A percentile compares a stretch with the other conserved stretches of the same genome.
These are phyloP conservation scores for Mortierella sp. DNA, from an alignment of 371 early-diverging fungal species.

Conservation along the genomic window DNA sequence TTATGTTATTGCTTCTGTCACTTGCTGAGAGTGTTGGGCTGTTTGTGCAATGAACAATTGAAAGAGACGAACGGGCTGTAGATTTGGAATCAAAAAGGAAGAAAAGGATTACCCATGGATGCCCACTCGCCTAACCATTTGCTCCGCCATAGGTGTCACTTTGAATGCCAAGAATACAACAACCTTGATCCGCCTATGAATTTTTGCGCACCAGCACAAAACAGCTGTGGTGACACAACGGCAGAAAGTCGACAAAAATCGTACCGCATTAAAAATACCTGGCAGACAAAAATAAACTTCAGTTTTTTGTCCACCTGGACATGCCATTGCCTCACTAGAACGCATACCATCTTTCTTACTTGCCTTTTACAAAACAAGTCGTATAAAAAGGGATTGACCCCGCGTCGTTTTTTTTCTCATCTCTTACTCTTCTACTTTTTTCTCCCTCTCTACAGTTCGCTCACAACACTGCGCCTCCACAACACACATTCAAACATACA, in stretches of 20 bases:
- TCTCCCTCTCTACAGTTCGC: background rate
- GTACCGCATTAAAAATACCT: background rate
- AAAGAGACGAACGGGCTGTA: background rate
- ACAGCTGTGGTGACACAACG: background rate
- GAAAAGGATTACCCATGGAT: background rate
- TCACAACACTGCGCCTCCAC: too few relatives aligned
- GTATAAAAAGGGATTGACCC: background rate
- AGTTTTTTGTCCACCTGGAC: slow-evolving; percentile 1
- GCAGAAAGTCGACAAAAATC: background rate
- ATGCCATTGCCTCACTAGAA: too few relatives aligned
- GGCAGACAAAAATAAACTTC: background rate
- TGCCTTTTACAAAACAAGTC: background rate
- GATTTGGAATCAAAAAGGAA: background rate
- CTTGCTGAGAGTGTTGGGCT: background rate
- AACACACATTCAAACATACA: too few relatives aligned
- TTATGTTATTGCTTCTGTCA: background rate
- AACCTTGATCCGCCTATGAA: background rate
- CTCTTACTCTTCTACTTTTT: background rate
- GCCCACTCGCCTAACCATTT: background rate
- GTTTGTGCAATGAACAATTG: background rate
- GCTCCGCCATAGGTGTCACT: background rate
- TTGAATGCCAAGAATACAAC: background rate
- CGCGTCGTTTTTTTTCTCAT: background rate
- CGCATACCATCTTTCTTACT: background rate
- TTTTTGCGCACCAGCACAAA: background rate